phyloP scores from a whole-genome alignment of 2,329 filamentous ascomycete genomes.

The Cytospora piceicola region DNA sequence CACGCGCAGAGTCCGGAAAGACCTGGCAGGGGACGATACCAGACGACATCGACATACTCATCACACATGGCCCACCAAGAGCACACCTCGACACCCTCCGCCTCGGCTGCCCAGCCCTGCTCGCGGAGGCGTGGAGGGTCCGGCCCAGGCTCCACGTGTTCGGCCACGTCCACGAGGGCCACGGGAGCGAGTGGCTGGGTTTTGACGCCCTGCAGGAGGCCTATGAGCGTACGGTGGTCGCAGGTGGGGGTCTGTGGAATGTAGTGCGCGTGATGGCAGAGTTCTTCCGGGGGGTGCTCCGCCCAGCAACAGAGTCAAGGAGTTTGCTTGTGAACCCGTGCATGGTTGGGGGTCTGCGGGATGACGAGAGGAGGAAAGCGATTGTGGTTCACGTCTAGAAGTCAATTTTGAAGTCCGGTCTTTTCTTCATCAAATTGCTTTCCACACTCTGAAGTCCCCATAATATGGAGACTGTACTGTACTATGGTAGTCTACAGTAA shows the following conservation, averaged over 20 bases:
- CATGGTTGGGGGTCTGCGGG: slow-evolving; percentile 32
- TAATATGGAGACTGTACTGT: too few species aligned
- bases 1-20: slow-evolving; percentile 29
- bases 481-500: too few species aligned
- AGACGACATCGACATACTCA: slow-evolving; percentile 41
- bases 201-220: slow-evolving; percentile 39
- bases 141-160: slow-evolving; percentile 44
- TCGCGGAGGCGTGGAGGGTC: slow-evolving; percentile 38
- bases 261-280: slow-evolving; percentile 19
- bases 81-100: slow-evolving; percentile 43
- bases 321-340: slow-evolving; percentile 32
- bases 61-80: slow-evolving; percentile 45
- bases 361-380: slow-evolving; percentile 30
- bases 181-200: slow-evolving; percentile 38
- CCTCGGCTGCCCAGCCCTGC: slow-evolving; percentile 39
- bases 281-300: slow-evolving; percentile 14
- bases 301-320: slow-evolving; percentile 9
- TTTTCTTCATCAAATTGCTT: too few species aligned
- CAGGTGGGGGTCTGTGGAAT: slow-evolving; percentile 31
- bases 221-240: slow-evolving; percentile 33
- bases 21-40: slow-evolving; percentile 19
- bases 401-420: background rate
- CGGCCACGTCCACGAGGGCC: slow-evolving; percentile 44
- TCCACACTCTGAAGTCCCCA: too few species aligned
- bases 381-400: slow-evolving; percentile 25